Evolutionary conservation across 768 basidiomycete genomes (phyloP).

Genomic region (Cyclocybe cylindracea): DNA sequence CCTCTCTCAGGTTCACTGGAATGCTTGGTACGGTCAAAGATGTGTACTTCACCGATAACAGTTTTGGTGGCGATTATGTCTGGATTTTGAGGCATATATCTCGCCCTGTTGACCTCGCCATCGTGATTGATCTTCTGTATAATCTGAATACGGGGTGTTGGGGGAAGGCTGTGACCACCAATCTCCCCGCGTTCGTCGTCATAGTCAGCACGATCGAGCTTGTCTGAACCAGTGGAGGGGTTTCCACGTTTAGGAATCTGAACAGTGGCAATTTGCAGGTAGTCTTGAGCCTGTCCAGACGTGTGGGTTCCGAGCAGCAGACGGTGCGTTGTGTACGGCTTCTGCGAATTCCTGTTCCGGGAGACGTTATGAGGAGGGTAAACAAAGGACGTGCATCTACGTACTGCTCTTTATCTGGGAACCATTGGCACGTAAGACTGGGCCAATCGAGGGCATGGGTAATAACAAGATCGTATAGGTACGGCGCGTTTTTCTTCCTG

Average conservation of each 20-base stretch:
- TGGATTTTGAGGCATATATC: conserved; percentile 99
- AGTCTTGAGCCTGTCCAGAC: conserved; percentile 90
- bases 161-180: conserved; percentile 85
- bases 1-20: conserved; percentile 88
- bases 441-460: conserved; percentile 99
- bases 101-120: conserved; percentile 94
- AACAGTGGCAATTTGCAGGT: conserved; percentile 93
- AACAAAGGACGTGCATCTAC: conserved; percentile 25
- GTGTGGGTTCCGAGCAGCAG: conserved; percentile 97
- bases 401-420: conserved; percentile 94
- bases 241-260: conserved; percentile 86
- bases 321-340: conserved; percentile 93
- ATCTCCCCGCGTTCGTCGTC: conserved; percentile 94
- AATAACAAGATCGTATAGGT: conserved; percentile 95
- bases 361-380: neutral
- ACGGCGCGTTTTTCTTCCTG: conserved; percentile 97
- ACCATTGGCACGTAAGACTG: conserved; percentile 97
- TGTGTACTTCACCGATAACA: conserved; percentile 82
- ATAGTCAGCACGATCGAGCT: conserved; percentile 78
- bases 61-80: conserved; percentile 96
- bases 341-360: conserved; percentile 73
- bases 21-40: conserved; percentile 99
- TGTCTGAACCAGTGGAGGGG: conserved; percentile 62
- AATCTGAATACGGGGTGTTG: conserved; percentile 85
- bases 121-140: conserved; percentile 94